Evolutionary conservation across 1,284 basidiomycete species (phyloP), one percentile per base, ranked within the genome.

Genomic region (Testicularia cyperi): DNA sequence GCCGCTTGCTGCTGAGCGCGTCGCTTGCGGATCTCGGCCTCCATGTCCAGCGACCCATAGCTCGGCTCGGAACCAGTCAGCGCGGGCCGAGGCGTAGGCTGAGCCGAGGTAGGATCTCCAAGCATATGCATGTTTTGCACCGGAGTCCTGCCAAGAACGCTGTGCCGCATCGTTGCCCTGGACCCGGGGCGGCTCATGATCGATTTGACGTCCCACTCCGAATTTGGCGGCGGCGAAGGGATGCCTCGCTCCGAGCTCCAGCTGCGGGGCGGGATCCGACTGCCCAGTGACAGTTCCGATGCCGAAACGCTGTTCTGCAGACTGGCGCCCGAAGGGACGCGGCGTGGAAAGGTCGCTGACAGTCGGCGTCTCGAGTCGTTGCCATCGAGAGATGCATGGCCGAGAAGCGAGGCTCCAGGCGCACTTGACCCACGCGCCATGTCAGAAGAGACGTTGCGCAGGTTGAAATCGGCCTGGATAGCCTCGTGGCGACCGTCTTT

Each of bases 11-110:
- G 49, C 23, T 48, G 53, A 15, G 54, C 54, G 6, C 68, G 34
- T 6, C 60, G 35, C 19, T 49, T 29, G 13, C 68, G 46, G 13
- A 71, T 49, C 36, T 66, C 68, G 6, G 64, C 64, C 29, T 71
- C 68, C 68, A 71, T 71, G 26, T 71, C 66, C 23, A 71, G 38
- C 27, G 47, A 48, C 5, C 41, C 58, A 26, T 47, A 56, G 44
- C 58, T 63, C 14, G 53, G 53, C 40, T 63, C 44, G 7, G 25
- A 28, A 8, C 39, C 42, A 7, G 48, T 40, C 39, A 60, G 48
- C n/a, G 44, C 47, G 0, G 47, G 57, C 7, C 57, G 52, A 6
- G 63, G 58, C 10, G 44, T 55, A 3, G 51, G 39, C 23, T 38
- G 35, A 0, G 40, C 44, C n/a, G 40, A 43, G n/a, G 12, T 33